A percentile compares a stretch with the other conserved stretches of the same genome.
Conservation (phyloP, 2,329 filamentous ascomycete genomes). For the Ceratocystis eucalypticola region DNA sequence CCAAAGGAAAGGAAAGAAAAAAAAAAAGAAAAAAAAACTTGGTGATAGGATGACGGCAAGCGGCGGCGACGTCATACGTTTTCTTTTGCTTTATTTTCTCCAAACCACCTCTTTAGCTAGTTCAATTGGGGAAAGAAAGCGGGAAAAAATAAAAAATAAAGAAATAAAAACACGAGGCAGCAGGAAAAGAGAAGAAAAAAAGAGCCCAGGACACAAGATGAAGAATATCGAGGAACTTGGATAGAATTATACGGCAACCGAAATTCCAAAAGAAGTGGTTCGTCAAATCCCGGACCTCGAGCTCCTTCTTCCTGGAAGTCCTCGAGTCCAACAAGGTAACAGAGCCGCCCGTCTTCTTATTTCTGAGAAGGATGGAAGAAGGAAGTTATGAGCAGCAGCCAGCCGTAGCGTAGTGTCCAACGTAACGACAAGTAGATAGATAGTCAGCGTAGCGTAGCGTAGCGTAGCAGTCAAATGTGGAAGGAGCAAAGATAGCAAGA, state of each 20-base stretch:
- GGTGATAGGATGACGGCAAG: not conserved
- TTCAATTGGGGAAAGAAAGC: not conserved
- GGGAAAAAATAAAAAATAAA: not conserved
- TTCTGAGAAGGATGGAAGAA: no score
- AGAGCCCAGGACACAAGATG: not conserved
- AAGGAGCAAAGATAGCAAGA: not conserved
- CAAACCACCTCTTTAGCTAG: no score
- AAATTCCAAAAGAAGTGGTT: not conserved
- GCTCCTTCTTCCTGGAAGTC: no score
- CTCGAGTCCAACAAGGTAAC: no score
- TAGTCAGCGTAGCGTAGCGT: no score
- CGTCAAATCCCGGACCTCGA: not conserved
- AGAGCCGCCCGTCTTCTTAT: no score
- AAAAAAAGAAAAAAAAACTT: not conserved
- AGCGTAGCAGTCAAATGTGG: no score
- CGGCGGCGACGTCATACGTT: constrained; percentile 5
- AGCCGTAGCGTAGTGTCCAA: no score
- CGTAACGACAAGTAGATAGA: no score
- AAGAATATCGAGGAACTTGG: not conserved
- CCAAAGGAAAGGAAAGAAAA: not conserved
- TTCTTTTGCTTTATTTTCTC: constrained; percentile 3
- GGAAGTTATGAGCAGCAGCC: no score
- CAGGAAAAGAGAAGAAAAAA: constrained; percentile 2
- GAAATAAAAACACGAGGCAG: constrained; percentile 9
- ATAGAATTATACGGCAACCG: not conserved